Base-by-base conservation (phyloP, 306 rosid species). In the Neltuma alba region DNA sequence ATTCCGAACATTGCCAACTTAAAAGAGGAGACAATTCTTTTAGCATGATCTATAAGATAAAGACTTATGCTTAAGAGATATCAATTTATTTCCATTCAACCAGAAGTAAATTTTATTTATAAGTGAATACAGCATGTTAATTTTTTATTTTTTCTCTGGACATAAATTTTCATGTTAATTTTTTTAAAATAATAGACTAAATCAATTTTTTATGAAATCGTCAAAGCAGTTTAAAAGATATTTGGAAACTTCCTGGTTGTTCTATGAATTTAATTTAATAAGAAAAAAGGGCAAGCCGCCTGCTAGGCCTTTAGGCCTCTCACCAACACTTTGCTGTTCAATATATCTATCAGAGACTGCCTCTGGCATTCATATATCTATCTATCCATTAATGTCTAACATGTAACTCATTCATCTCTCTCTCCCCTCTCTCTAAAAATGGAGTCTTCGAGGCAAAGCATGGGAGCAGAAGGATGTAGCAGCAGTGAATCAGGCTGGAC, bases 401-500 rank as follows among this genome's bases (percentile, higher is more conserved):
- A 2, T 33, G 18, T 5, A 31, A 0, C 1, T 61, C 38, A 13
- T 14, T 61, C 47, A 20, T 14, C 37, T 13, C 73, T 25, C 54
- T 38, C 37, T 44, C 38, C 61, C 23, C 71, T 14, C 9, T 14
- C n/a, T 28, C 25, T 38, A 71, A 30, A 28, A 48, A 71, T 71
- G 42, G 75, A 47, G 37, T 47, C 76, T 71, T 30, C 36, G 4
- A 47, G 58, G 33, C 42, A 71, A 16, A 28, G 25, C 15, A 30
- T 71, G 44, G 61, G 42, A 9, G 61, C 62, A 30, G 76, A 71
- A 81, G 85, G 83, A 50, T 63, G 90, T 38, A 82, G 88, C 86
- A 89, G 92, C 83, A 82, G 92, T 69, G 92, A 89, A 78, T 89
- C 92, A 2, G 92, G 92, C 25, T 89, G 92, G 92, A 89, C 92